Evolutionary conservation across 306 rosid genomes (phyloP).

Genomic region (Casuarina glauca): DNA sequence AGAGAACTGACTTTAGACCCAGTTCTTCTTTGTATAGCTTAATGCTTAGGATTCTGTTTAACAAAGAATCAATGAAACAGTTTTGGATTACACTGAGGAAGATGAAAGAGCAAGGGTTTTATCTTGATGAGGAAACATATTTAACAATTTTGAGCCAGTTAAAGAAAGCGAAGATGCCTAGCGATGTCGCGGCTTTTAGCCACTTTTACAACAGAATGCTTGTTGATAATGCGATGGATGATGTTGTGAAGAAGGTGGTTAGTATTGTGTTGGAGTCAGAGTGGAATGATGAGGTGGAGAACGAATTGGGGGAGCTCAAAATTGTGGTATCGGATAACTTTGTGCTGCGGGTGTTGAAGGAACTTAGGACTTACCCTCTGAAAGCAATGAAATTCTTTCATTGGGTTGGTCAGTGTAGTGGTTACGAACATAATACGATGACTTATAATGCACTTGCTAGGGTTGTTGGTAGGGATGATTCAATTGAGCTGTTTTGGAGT

Average conservation of each 20-base stretch:
- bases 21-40: constrained; percentile 65
- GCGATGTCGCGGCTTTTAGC: constrained; percentile 47
- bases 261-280: constrained; percentile 51
- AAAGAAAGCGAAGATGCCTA: constrained; percentile 50
- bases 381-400: constrained; percentile 61
- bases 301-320: constrained; percentile 43
- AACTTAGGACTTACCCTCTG: constrained; percentile 45
- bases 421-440: constrained; percentile 50
- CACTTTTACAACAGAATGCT: constrained; percentile 55
- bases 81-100: constrained; percentile 61
- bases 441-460: constrained; percentile 73
- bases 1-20: constrained; percentile 51
- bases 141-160: constrained; percentile 34
- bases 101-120: constrained; percentile 71
- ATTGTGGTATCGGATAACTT: constrained; percentile 54
- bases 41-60: constrained; percentile 56
- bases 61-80: constrained; percentile 51
- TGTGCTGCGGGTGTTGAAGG: constrained; percentile 63
- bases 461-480: constrained; percentile 58
- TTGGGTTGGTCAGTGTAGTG: constrained; percentile 57
- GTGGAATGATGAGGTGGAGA: constrained; percentile 56
- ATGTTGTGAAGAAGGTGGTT: constrained; percentile 53
- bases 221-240: constrained; percentile 52
- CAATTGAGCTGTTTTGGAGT: constrained; percentile 69
- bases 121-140: constrained; percentile 58